phyloP scores from a whole-genome alignment of 2,329 filamentous ascomycete species.

The Immersiporthe knoxdaviesiana region DNA sequence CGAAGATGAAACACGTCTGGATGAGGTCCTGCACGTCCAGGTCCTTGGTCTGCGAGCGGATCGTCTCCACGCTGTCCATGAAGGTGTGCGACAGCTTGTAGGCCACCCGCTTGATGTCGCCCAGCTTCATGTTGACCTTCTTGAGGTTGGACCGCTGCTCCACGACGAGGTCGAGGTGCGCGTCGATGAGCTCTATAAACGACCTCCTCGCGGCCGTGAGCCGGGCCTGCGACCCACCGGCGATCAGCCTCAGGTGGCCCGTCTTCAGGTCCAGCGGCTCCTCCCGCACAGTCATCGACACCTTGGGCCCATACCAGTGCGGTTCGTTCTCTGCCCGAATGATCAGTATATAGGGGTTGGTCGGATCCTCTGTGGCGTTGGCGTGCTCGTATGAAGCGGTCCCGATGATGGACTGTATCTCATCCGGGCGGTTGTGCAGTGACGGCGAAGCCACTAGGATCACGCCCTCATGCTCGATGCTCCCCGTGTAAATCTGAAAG shows the following conservation, averaged over 20 bases:
- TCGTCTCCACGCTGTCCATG: constrained; percentile 97
- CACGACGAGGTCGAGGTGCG: constrained; percentile 85
- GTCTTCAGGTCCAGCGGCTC: constrained; percentile 83
- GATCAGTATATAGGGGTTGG: constrained; percentile 83
- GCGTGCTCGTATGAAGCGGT: constrained; percentile 61
- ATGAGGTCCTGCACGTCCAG: constrained; percentile 93
- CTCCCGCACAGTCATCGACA: constrained; percentile 72
- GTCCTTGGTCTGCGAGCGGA: constrained; percentile 80
- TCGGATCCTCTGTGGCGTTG: constrained; percentile 68
- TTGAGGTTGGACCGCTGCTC: constrained; percentile 93
- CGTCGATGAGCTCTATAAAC: constrained; percentile 78
- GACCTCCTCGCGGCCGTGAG: constrained; percentile 77
- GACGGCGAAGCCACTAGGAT: constrained; percentile 85
- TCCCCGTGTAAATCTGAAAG: constrained; percentile 78
- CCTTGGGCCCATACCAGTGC: constrained; percentile 78
- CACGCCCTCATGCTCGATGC: constrained; percentile 73
- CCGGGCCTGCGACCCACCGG: constrained; percentile 80
- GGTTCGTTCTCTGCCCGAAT: constrained; percentile 79
- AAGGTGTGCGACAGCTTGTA: constrained; percentile 97
- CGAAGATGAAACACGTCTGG: constrained; percentile 96
- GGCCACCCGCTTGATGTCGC: constrained; percentile 92
- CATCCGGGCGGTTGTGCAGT: constrained; percentile 73
- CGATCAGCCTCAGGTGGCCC: constrained; percentile 84
- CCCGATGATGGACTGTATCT: constrained; percentile 84
- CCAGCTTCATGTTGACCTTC: constrained; percentile 87